Evolutionary conservation across 2,329 filamentous ascomycete genomes (phyloP).

Genomic region (Akanthomyces lecanii): DNA sequence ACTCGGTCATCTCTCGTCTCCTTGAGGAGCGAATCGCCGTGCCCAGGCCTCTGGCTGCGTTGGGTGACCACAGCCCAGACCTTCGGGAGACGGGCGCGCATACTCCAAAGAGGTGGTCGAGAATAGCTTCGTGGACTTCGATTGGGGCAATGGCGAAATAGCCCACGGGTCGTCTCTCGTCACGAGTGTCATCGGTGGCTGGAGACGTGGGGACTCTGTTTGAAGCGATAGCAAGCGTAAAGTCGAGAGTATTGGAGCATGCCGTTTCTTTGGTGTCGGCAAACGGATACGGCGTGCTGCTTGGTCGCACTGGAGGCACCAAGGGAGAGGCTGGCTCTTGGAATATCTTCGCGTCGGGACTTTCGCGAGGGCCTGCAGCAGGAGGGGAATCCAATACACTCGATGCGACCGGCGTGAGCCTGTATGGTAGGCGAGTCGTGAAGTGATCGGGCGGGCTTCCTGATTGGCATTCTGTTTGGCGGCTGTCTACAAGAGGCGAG

Average conservation of each 20-base stretch:
- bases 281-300: conserved; percentile 57
- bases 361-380: not conserved
- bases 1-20: conserved; percentile 60
- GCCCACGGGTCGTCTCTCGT: conserved; percentile 22
- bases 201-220: not conserved
- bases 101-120: conserved; percentile 68
- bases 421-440: not conserved
- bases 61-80: conserved; percentile 50
- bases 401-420: not conserved
- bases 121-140: conserved; percentile 68
- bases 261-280: conserved; percentile 35
- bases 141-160: conserved; percentile 54
- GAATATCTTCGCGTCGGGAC: conserved; percentile 5
- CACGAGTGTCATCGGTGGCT: not conserved
- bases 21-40: conserved; percentile 63
- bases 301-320: conserved; percentile 43
- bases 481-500: not conserved
- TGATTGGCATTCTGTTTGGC: not conserved
- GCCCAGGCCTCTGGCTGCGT: conserved; percentile 56
- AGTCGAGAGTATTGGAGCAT: conserved; percentile 29
- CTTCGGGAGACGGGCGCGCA: conserved; percentile 53
- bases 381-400: not conserved
- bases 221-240: conserved; percentile 26
- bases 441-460: not conserved
- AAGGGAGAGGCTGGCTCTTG: conserved; percentile 19